Evolutionary conservation across 495 filamentous ascomycete species (phyloP), one percentile per base, ranked within the genome.

Genomic region (Amphirosellinia nigrospora): DNA sequence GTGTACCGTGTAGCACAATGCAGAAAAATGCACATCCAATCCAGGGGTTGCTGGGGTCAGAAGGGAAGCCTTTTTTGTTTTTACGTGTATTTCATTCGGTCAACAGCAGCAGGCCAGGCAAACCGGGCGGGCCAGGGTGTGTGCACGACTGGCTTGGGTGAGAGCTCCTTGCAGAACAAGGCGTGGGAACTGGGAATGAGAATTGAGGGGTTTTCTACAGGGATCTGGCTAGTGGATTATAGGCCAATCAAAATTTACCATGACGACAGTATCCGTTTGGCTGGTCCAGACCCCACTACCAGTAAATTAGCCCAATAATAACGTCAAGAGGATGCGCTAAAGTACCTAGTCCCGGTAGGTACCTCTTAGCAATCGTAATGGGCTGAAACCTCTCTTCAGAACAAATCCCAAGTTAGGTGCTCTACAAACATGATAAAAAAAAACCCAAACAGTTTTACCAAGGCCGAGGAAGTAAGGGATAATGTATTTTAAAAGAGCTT

Each of bases 131-230:
- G 26, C 26, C 50, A 53, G 26, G 50, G 50, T n/a, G 34, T 23
- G 59, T 5, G 39, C 15, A 30, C 43, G 26, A 64, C 61, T 64
- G 26, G 43, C 61, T 64, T 64, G 26, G 30, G 28, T n/a, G 30
- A 32, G 39, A 64, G 59, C 59, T 62, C 59, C 59, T 45, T 38
- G 59, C 61, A 64, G 61, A 43, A 63, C 21, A 45, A 63, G 32
- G 38, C 60, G 60, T 63, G 60, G 60, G 58, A 38, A 60, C 36
- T 38, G n/a, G 58, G 38, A 63, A 32, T 63, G 60, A 50, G 61
- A 43, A 43, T n/a, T n/a, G 38, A 26, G 7, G 28, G 56, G 38
- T 52, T 19, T 65, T 45, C 46, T 52, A 46, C 62, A 65, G 32
- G 62, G 62, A 19, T 65, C 32, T 23, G 46, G 46, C 9, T 60